Evolutionary conservation across 805 yeast species (phyloP), one percentile per base, ranked within the genome.

Genomic region (Saturnispora ahearnii): DNA sequence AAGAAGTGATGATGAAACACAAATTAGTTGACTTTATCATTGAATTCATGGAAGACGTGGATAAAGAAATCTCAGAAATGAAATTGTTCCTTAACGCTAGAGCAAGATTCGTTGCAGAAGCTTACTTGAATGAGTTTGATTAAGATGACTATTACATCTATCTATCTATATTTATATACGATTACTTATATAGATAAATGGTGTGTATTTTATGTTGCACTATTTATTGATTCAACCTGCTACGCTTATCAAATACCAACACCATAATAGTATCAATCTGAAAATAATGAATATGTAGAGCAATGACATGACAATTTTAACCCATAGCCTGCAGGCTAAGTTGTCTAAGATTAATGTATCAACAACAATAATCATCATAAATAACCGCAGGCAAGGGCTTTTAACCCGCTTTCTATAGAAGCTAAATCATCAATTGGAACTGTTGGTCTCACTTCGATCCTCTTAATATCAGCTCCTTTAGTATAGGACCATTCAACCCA

Each of bases 11-110:
- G 96, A 78, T 90, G 70, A 91, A 93, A 71, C 90, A 84, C 60
- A 93, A 93, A 69, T 77, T 93, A 59, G 96, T 93, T 41, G 99
- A 93, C 67, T 93, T 93, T 67, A 90, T 93, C 58, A 88, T 93
- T 58, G 98, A 93, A 71, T 93, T 93, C 67, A 90, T 93, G 98
- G 98, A 93, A 68, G 99, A 90, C 62, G 99, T 93, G 18, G 99
- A 93, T 68, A 91, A 89, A 72, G 99, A 93, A 68, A 93, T 93
- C 62, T 87, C 96, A 68, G 99, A 93, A 66, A 93, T 93, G 95
- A 93, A 93, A 70, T 76, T 93, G 66, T 93, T 91, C 67, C 78
- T 93, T 65, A 93, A 93, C 63, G 96, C 99, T 12, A 80, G 99
- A 64, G 99, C 99, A 12, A 84, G 99, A 73, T 91, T 88, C 54